Conservation (phyloP, 192 early-diverging fungal species). For the Rhizophagus sp. region DNA sequence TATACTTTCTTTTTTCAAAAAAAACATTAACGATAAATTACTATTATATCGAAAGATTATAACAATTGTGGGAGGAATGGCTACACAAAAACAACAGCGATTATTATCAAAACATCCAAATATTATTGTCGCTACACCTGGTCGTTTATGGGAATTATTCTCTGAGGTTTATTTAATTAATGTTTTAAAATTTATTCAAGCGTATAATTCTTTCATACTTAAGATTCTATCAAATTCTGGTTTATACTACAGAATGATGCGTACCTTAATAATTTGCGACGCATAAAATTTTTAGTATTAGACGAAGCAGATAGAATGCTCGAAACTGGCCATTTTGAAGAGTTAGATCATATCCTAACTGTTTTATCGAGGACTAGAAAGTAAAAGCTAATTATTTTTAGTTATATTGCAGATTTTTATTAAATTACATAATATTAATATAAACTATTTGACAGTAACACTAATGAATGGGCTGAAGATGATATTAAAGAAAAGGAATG, state of each 20-base stretch:
- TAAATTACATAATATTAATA: conserved; percentile 2
- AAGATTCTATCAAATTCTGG: neutral
- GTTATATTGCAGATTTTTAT: conserved; percentile 1
- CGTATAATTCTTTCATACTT: neutral
- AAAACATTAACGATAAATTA: neutral
- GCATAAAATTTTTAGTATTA: conserved; percentile 71
- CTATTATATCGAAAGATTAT: conserved; percentile 57
- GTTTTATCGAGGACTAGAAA: conserved; percentile 48
- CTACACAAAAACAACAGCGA: conserved; percentile 86
- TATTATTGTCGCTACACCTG: conserved; percentile 81
- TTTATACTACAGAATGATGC: conserved; percentile 47
- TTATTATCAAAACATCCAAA: conserved; percentile 64
- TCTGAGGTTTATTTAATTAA: conserved; percentile 27
- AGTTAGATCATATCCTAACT: conserved; percentile 65
- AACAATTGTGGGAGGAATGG: conserved; percentile 92
- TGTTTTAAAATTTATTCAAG: neutral
- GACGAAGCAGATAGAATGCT: conserved; percentile 88
- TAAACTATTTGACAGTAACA: neutral
- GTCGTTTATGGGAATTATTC: conserved; percentile 67
- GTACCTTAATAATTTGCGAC: conserved; percentile 55
- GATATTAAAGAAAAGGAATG: neutral
- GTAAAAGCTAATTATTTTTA: conserved; percentile 10
- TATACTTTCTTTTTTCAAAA: neutral
- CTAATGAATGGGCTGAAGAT: conserved; percentile 40
- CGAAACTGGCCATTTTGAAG: conserved; percentile 76